Evolutionary conservation across 345 rosid genomes (phyloP), one percentile per base, ranked within the genome.

Genomic region (Boechera stricta): DNA sequence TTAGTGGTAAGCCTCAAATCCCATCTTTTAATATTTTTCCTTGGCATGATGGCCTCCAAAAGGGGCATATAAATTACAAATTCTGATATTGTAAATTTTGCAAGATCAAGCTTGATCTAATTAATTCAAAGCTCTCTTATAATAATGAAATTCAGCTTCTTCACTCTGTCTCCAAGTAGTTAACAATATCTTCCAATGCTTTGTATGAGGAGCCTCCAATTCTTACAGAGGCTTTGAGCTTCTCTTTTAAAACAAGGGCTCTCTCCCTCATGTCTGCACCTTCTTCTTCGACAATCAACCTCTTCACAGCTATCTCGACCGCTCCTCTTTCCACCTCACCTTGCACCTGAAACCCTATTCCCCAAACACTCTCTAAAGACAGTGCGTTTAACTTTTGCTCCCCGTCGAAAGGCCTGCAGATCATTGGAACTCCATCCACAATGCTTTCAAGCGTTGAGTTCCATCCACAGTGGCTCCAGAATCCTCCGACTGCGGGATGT

Each of bases 401-500:
- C 2, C 72, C 75, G 4, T 29, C 33, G 31, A 60, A 69, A 3
- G 82, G 82, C 44, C 28, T 69, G 70, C 82, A 79, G 5, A 79
- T 74, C 76, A 79, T 67, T 13, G 82, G 82, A 36, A 74, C 72
- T 63, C 79, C 79, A 74, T 62, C 75, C 7, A 49, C 51, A 54
- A 79, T 67, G 44, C 82, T 79, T 29, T 74, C 82, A 5, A 79
- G 42, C 5, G 67, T 79, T 29, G 79, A 74, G 57, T 79, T 74
- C 82, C 82, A 79, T 21, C 82, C 75, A 15, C 75, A 79, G 12
- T 79, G 82, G 2, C 61, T 74, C 51, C 86, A 31, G 41, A 87
- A 87, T 0, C 72, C 92, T 16, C 89, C 92, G 8, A 80, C 79
- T 0, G 91, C 72, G 3, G 53, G 38, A 76, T 91, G 88, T 12